Percentiles rank a stretch among this genome's conserved stretches.
phyloP scores from a whole-genome alignment of 345 rosid species.

The Gossypium mustelinum region DNA sequence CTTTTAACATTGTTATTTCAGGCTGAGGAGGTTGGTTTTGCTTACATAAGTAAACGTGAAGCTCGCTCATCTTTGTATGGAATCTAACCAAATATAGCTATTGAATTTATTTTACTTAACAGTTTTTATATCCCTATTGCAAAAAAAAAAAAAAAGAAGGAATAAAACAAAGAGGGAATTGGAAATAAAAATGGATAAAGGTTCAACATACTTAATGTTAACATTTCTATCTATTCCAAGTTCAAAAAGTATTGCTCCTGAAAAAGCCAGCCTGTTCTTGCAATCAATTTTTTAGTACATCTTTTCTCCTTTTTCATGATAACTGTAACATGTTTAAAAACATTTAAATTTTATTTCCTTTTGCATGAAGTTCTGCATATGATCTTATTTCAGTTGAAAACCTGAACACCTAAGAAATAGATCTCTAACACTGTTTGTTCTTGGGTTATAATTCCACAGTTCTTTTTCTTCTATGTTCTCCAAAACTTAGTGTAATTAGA shows the following conservation, averaged over 20 bases:
- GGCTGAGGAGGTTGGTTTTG: constrained; percentile 89
- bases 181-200: not conserved
- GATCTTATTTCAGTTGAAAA: not conserved
- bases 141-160: no score
- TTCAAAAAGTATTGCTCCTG: not conserved
- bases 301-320: not conserved
- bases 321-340: not conserved
- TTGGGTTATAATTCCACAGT: not conserved
- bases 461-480: not conserved
- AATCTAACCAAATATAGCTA: not conserved
- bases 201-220: not conserved
- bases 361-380: not conserved
- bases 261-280: not conserved
- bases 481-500: not conserved
- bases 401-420: not conserved
- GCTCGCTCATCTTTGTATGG: constrained; percentile 86
- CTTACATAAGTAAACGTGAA: constrained; percentile 85
- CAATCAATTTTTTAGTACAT: not conserved
- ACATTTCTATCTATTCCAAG: not conserved
- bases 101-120: not conserved
- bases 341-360: not conserved
- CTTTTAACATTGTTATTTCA: constrained; percentile 28
- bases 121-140: not conserved
- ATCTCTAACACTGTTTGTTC: not conserved
- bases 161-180: not conserved